Evolutionary conservation across 768 basidiomycete species (phyloP).

Genomic region (Tylopilus plumbeoviolaceoides): DNA sequence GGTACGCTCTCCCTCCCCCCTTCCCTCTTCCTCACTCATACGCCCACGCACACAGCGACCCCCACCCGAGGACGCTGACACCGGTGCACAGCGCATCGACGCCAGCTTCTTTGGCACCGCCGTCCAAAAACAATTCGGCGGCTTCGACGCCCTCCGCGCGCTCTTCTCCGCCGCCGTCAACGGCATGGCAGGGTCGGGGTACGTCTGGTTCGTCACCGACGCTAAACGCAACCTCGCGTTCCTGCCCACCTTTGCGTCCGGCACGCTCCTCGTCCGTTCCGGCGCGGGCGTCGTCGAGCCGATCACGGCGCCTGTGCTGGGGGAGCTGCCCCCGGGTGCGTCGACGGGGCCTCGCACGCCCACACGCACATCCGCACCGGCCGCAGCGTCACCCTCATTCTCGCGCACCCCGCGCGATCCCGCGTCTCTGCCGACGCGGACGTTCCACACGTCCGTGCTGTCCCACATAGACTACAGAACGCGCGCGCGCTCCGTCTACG

Average conservation of each 20-base stretch:
- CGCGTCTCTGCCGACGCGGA: slow-evolving; percentile 26
- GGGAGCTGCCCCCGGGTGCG: slow-evolving; percentile 15
- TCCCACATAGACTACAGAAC: slow-evolving; percentile 3
- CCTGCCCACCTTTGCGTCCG: slow-evolving; percentile 83
- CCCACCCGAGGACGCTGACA: slow-evolving; percentile 22
- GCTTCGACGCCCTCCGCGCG: slow-evolving; percentile 65
- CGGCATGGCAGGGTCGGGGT: slow-evolving; percentile 78
- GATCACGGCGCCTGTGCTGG: slow-evolving; percentile 26
- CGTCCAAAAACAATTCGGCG: slow-evolving; percentile 49
- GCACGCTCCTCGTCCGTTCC: slow-evolving; percentile 78
- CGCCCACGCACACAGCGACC: slow-evolving; percentile 26
- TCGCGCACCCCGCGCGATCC: slow-evolving; percentile 40
- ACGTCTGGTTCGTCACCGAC: slow-evolving; percentile 86
- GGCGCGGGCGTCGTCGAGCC: slow-evolving; percentile 35
- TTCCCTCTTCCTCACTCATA: too few species aligned
- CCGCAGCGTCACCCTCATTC: slow-evolving; percentile 35
- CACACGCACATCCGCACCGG: too few species aligned
- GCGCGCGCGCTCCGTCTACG: slow-evolving; percentile 26
- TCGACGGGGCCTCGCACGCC: slow-evolving; percentile 6
- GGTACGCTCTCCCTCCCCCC: slow-evolving; percentile 14
- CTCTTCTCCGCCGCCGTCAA: slow-evolving; percentile 69
- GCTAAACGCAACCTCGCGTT: slow-evolving; percentile 57
- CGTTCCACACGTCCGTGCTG: slow-evolving; percentile 25
- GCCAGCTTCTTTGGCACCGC: slow-evolving; percentile 15
- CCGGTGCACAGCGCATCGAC: slow-evolving; percentile 18